These are phyloP conservation scores for Babesia caballi DNA, from an alignment of 169 alveolate genomes.

Conservation along the genomic window DNA sequence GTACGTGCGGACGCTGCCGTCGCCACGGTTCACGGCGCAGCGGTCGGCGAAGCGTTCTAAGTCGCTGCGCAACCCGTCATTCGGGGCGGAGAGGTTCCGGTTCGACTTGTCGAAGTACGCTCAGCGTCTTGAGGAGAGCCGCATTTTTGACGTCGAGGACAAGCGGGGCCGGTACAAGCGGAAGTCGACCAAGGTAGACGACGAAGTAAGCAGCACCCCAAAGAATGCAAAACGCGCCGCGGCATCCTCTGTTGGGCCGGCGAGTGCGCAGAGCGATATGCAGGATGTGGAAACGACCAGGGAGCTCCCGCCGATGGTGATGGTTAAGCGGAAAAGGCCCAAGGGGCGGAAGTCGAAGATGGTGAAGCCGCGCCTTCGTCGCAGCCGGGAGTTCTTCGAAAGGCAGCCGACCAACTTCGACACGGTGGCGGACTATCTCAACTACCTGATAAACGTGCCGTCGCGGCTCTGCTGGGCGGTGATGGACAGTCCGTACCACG, in stretches of 20 bases:
- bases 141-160: background rate
- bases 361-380: conserved; percentile 25
- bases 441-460: conserved; percentile 16
- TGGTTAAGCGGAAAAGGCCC: conserved; percentile 12
- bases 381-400: conserved; percentile 48
- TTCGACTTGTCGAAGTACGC: conserved; percentile 30
- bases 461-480: conserved; percentile 45
- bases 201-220: background rate
- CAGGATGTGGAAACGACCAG: background rate
- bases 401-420: conserved; percentile 44
- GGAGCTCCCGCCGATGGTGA: background rate
- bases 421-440: conserved; percentile 30
- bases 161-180: conserved; percentile 18
- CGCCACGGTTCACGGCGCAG: conserved; percentile 21
- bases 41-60: conserved; percentile 7
- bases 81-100: conserved; percentile 22
- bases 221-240: background rate
- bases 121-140: conserved; percentile 11
- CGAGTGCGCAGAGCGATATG: background rate
- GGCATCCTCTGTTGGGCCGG: no score
- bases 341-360: conserved; percentile 26
- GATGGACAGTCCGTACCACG: conserved; percentile 20
- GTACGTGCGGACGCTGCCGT: conserved; percentile 44
- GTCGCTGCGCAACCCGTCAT: conserved; percentile 19
- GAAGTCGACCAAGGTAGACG: background rate